Percentiles rank a stretch among this genome's conserved stretches.
These are phyloP conservation scores for Rutstroemia sydowiana DNA, from an alignment of 2,329 filamentous ascomycete species.

Conservation along the genomic window DNA sequence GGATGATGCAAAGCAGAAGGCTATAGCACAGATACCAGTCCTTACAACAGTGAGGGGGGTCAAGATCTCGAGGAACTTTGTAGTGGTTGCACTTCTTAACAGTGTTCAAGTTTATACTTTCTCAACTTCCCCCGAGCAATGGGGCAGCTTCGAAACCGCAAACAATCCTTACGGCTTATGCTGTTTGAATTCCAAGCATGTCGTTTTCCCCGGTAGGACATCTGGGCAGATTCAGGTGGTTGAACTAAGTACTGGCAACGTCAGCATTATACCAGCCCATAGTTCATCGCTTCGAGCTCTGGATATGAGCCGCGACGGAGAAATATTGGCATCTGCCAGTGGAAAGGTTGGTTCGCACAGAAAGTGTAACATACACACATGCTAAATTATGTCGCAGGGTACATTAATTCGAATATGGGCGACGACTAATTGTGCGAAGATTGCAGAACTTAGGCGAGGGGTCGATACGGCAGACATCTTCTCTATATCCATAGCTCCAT, in stretches of 20 bases:
- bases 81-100: conserved; percentile 76
- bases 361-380: not conserved
- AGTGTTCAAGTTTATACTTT: conserved; percentile 77
- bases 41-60: conserved; percentile 75
- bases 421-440: conserved; percentile 68
- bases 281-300: conserved; percentile 71
- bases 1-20: conserved; percentile 76
- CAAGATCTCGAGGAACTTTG: conserved; percentile 65
- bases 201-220: conserved; percentile 84
- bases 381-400: conserved; percentile 42
- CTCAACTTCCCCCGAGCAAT: conserved; percentile 60
- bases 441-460: conserved; percentile 80
- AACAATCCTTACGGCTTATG: conserved; percentile 78
- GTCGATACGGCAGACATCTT: conserved; percentile 84
- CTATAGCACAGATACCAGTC: conserved; percentile 69
- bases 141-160: conserved; percentile 75
- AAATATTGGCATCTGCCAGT: conserved; percentile 81
- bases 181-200: conserved; percentile 62
- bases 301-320: conserved; percentile 70
- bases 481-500: conserved; percentile 80
- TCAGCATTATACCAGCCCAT: conserved; percentile 92
- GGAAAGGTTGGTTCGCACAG: conserved; percentile 49
- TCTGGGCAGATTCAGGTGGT: conserved; percentile 85
- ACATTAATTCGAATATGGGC: conserved; percentile 84
- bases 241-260: conserved; percentile 67